These are phyloP conservation scores for Rhodamnia rubescens DNA, from an alignment of 345 rosid species.

Conservation along the genomic window DNA sequence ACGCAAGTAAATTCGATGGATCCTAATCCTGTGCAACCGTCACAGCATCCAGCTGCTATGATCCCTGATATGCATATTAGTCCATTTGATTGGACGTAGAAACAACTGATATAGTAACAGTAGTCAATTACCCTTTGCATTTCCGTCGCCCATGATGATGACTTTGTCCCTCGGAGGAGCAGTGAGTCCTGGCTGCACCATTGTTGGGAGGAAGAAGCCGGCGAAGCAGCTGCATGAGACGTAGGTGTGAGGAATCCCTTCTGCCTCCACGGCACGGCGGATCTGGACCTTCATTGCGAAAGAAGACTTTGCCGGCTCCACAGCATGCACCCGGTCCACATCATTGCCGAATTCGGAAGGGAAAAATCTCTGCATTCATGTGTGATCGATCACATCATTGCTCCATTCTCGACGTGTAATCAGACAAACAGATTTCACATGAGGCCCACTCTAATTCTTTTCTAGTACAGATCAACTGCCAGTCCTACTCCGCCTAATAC, in stretches of 20 bases:
- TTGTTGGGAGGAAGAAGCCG: slow-evolving; percentile 36
- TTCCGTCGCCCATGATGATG: slow-evolving; percentile 48
- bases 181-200: slow-evolving; percentile 33
- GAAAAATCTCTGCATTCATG: slow-evolving; percentile 35
- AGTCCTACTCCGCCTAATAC: background rate
- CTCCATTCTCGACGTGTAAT: background rate
- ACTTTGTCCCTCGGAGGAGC: slow-evolving; percentile 55
- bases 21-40: background rate
- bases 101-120: background rate
- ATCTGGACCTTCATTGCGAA: slow-evolving; percentile 27
- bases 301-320: slow-evolving; percentile 34
- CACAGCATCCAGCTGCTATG: background rate
- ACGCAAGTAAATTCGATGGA: background rate
- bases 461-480: background rate
- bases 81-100: background rate
- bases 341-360: slow-evolving; percentile 71
- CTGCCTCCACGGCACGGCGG: slow-evolving; percentile 40
- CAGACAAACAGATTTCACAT: background rate
- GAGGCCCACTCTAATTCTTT: background rate
- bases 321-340: slow-evolving; percentile 37
- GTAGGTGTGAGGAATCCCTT: slow-evolving; percentile 38
- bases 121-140: slow-evolving; percentile 32
- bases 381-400: background rate
- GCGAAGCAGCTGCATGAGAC: slow-evolving; percentile 36
- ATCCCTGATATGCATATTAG: background rate